Percentiles rank a stretch among this genome's conserved stretches.
Evolutionary conservation across 345 rosid species (phyloP).

Genomic region (Anacardium occidentale): DNA sequence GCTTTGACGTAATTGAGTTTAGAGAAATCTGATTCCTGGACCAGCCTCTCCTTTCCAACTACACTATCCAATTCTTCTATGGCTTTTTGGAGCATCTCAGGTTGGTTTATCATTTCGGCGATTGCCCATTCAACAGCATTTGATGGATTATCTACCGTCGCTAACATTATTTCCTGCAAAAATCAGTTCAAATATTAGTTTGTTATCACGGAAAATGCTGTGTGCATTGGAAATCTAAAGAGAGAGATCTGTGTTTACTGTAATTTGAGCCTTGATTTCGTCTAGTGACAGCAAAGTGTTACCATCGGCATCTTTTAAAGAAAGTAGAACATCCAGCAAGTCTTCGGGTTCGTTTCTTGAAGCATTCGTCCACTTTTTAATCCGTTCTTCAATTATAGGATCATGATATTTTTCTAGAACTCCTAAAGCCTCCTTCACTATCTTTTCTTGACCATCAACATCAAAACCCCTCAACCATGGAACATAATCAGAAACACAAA

Average conservation of each 20-base stretch:
- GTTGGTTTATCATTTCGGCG: conserved; percentile 55
- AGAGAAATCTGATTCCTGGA: conserved; percentile 46
- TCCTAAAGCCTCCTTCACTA: conserved; percentile 22
- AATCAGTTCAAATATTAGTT: neutral
- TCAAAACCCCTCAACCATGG: conserved; percentile 41
- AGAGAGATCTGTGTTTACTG: conserved; percentile 22
- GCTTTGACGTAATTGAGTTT: conserved; percentile 50
- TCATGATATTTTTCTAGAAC: conserved; percentile 44
- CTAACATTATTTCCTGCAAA: conserved; percentile 49
- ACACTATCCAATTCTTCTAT: conserved; percentile 42
- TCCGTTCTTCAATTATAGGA: conserved; percentile 49
- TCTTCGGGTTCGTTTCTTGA: conserved; percentile 30
- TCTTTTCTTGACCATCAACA: conserved; percentile 43
- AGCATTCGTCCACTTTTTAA: conserved; percentile 37
- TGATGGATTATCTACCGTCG: conserved; percentile 55
- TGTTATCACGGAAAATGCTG: too few relatives aligned
- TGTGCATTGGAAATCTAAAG: neutral
- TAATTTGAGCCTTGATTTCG: conserved; percentile 51
- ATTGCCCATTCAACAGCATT: conserved; percentile 58
- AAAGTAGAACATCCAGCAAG: conserved; percentile 41
- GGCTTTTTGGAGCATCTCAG: conserved; percentile 39
- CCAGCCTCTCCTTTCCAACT: conserved; percentile 47
- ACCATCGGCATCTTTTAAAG: conserved; percentile 29
- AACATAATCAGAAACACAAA: conserved; percentile 50
- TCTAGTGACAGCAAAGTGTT: conserved; percentile 35